phyloP scores from a whole-genome alignment of 768 basidiomycete genomes.

The Rhizopogon roseolus region DNA sequence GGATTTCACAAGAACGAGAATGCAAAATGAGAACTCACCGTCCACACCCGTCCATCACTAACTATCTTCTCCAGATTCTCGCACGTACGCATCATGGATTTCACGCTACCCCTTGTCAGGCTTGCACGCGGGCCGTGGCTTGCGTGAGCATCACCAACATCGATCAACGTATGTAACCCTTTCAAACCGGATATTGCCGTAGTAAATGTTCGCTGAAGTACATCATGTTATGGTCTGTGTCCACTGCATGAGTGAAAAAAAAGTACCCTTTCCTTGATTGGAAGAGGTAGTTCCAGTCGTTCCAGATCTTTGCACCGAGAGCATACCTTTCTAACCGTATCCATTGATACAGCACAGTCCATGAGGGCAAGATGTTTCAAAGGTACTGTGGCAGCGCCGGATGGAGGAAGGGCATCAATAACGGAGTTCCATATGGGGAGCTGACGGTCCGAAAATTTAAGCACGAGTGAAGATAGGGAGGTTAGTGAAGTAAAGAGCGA shows the following conservation, averaged over 20 bases:
- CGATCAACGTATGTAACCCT: constrained; percentile 40
- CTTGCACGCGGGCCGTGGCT: constrained; percentile 34
- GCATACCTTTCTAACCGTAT: constrained; percentile 38
- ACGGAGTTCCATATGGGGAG: constrained; percentile 32
- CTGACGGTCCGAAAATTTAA: constrained; percentile 2
- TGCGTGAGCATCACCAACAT: constrained; percentile 37
- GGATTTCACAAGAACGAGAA: neutral
- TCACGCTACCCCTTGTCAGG: constrained; percentile 33
- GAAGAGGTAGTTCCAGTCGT: constrained; percentile 45
- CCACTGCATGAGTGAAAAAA: neutral
- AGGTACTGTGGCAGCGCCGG: constrained; percentile 36
- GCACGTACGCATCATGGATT: constrained; percentile 36
- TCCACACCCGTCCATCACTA: constrained; percentile 50
- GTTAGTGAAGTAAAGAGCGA: constrained; percentile 1
- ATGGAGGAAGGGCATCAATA: constrained; percentile 31
- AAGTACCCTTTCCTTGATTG: constrained; percentile 45
- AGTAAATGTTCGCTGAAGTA: constrained; percentile 27
- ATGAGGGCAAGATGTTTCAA: constrained; percentile 43
- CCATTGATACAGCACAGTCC: constrained; percentile 37
- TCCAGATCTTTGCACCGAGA: constrained; percentile 41
- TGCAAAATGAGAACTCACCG: constrained; percentile 31
- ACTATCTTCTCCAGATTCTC: constrained; percentile 41
- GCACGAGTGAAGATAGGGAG: constrained; percentile 1
- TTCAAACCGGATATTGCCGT: constrained; percentile 30
- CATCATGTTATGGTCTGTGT: neutral